Evolutionary conservation across 257 asterid genomes (phyloP).

Genomic region (Solanum chiquidenum): DNA sequence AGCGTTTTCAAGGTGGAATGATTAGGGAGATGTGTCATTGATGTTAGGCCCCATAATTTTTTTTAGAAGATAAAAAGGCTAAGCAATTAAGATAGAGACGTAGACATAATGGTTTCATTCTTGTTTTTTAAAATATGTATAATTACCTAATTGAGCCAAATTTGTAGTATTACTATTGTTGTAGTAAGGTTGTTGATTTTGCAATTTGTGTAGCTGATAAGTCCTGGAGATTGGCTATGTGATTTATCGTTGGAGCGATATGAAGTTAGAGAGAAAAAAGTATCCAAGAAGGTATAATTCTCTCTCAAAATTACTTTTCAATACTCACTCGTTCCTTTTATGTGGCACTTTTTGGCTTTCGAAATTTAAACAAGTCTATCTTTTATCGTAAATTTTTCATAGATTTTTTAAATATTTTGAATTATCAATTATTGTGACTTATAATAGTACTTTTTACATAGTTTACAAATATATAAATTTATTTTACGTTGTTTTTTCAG

Average conservation of each 20-base stretch:
- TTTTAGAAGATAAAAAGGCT: background rate
- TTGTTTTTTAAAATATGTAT: too few species aligned
- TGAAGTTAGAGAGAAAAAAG: slow-evolving; percentile 43
- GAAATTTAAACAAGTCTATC: too few species aligned
- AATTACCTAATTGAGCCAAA: background rate
- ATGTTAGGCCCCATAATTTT: background rate
- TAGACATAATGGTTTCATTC: too few species aligned
- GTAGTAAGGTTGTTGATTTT: background rate
- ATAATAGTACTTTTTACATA: too few species aligned
- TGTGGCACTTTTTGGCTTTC: too few species aligned
- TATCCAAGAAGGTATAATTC: slow-evolving; percentile 31
- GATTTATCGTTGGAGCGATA: slow-evolving; percentile 38
- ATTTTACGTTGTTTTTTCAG: slow-evolving; percentile 9
- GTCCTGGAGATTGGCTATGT: slow-evolving; percentile 44
- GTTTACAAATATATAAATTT: background rate
- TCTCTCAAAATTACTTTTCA: too few species aligned
- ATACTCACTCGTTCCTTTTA: too few species aligned
- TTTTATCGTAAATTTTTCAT: too few species aligned
- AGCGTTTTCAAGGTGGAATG: too few species aligned
- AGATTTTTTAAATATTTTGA: too few species aligned
- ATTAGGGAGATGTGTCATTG: background rate
- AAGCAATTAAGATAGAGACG: background rate
- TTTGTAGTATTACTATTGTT: too few species aligned
- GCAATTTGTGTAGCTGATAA: slow-evolving; percentile 18
- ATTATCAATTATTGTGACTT: too few species aligned